These are phyloP conservation scores for Penicillium lagena DNA, from an alignment of 495 filamentous ascomycete species.

Conservation along the genomic window DNA sequence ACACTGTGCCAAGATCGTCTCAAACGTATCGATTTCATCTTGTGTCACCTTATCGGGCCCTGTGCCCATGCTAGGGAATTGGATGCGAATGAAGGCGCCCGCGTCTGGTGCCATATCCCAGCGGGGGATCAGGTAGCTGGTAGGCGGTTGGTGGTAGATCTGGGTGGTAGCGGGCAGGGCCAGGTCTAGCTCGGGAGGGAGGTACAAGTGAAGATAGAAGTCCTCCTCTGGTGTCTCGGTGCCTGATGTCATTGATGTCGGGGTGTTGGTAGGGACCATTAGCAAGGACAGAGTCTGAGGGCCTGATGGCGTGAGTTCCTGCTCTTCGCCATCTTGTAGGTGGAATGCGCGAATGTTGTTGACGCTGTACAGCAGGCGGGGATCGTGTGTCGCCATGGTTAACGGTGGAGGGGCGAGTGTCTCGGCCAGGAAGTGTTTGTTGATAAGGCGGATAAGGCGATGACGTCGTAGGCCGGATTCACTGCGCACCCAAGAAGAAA, in stretches of 20 bases:
- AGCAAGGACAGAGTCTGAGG: constrained; percentile 84
- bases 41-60: constrained; percentile 61
- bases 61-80: constrained; percentile 70
- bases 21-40: constrained; percentile 92
- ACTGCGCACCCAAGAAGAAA: too few relatives aligned
- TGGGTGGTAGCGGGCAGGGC: constrained; percentile 88
- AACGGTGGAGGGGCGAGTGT: too few relatives aligned
- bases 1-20: constrained; percentile 92
- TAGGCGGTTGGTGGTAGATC: constrained; percentile 87
- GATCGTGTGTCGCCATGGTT: constrained; percentile 45
- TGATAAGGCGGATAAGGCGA: constrained; percentile 14
- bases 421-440: neutral
- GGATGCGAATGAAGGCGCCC: constrained; percentile 84
- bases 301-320: constrained; percentile 73
- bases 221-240: constrained; percentile 62
- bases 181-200: constrained; percentile 90
- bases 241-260: constrained; percentile 47
- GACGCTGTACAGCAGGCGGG: constrained; percentile 77
- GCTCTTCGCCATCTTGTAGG: constrained; percentile 79
- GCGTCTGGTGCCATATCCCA: constrained; percentile 85
- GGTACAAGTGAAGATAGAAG: constrained; percentile 89
- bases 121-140: constrained; percentile 83
- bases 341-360: constrained; percentile 81
- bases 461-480: constrained; percentile 6
- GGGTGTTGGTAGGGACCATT: constrained; percentile 84